These are phyloP conservation scores for Rhododendron ferrugineum DNA, from an alignment of 148 eudicot genomes.

Conservation along the genomic window DNA sequence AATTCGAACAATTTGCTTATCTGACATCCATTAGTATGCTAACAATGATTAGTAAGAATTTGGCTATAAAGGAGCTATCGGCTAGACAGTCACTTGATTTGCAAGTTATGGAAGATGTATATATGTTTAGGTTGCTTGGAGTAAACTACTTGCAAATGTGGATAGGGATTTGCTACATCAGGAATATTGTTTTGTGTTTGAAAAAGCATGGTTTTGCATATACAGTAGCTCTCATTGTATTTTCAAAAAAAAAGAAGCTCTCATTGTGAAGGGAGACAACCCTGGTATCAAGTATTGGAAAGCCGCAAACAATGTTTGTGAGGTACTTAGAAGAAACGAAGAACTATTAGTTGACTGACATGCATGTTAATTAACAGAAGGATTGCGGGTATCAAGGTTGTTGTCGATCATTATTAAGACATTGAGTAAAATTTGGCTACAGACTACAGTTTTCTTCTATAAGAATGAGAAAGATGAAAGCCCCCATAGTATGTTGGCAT, in stretches of 20 bases:
- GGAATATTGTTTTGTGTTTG: not conserved
- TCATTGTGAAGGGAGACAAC: not conserved
- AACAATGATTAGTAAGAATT: not conserved
- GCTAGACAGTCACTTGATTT: not conserved
- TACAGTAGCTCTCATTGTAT: not conserved
- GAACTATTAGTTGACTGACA: not conserved
- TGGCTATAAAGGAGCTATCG: not conserved
- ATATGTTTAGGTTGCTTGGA: not conserved
- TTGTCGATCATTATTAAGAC: not conserved
- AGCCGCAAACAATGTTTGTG: not conserved
- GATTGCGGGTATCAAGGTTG: not conserved
- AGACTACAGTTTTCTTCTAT: not conserved
- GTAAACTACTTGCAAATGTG: not conserved
- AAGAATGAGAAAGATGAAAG: not conserved
- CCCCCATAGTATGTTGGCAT: not conserved
- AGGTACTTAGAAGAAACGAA: not conserved
- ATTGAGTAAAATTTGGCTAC: not conserved
- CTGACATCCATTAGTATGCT: not conserved
- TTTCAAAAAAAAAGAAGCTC: too few species aligned
- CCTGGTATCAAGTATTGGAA: not conserved
- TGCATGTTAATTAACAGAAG: not conserved
- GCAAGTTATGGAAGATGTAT: not conserved
- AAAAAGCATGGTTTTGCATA: not conserved
- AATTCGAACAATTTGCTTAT: not conserved
- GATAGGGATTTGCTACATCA: not conserved